A percentile compares a stretch with the other conserved stretches of the same genome.
phyloP scores from a whole-genome alignment of 352 stramenopile species.

The Globisporangium parvum region DNA sequence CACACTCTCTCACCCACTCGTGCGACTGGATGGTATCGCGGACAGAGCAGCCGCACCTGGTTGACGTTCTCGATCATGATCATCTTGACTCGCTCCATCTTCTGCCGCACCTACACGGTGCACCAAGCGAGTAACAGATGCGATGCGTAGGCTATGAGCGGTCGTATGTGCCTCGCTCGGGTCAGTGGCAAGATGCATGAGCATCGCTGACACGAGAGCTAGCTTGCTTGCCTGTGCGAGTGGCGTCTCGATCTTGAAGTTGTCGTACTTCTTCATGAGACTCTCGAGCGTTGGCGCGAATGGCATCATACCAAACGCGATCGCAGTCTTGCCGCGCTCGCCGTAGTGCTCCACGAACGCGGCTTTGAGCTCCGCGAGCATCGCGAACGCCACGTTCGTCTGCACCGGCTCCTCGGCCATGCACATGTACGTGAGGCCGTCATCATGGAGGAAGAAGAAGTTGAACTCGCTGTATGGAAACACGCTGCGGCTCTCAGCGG shows the following conservation, averaged over 20 bases:
- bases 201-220: background rate
- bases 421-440: slow-evolving; percentile 77
- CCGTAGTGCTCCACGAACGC: slow-evolving; percentile 61
- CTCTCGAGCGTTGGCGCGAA: slow-evolving; percentile 54
- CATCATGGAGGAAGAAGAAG: slow-evolving; percentile 75
- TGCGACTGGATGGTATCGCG: background rate
- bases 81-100: slow-evolving; percentile 98
- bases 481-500: slow-evolving; percentile 37
- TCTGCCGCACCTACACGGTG: slow-evolving; percentile 70
- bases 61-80: slow-evolving; percentile 99
- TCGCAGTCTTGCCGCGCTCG: slow-evolving; percentile 55
- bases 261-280: slow-evolving; percentile 85
- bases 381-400: slow-evolving; percentile 62
- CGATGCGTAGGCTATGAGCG: background rate
- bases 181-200: no score
- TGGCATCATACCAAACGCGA: slow-evolving; percentile 61
- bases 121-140: background rate
- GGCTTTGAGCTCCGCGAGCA: slow-evolving; percentile 62
- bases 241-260: slow-evolving; percentile 73
- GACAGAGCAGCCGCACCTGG: slow-evolving; percentile 30
- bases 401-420: slow-evolving; percentile 79
- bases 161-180: no score
- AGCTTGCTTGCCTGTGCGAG: slow-evolving; percentile 37
- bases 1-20: background rate
- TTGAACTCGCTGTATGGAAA: slow-evolving; percentile 77